Conservation (phyloP, 148 eudicot genomes). For the Linanthus parryae region DNA sequence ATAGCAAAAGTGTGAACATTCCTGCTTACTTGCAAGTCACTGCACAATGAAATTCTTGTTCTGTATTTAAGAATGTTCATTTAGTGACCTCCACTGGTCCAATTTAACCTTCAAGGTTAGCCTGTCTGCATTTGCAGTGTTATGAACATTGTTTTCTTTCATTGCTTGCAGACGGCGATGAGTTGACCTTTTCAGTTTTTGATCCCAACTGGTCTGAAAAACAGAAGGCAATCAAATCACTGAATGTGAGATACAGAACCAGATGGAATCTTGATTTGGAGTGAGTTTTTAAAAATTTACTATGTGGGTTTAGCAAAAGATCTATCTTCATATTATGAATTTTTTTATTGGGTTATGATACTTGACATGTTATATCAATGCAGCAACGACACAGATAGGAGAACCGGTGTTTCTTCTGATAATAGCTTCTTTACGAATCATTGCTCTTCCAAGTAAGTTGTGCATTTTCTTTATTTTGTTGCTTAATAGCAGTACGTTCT, state of each 20-base stretch:
- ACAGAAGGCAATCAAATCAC: slow-evolving; percentile 40
- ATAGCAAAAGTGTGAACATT: too few relatives aligned
- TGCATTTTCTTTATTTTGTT: neutral
- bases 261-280: slow-evolving; percentile 31
- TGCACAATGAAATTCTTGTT: too few relatives aligned
- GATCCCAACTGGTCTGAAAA: slow-evolving; percentile 50
- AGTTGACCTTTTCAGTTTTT: slow-evolving; percentile 37
- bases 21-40: too few relatives aligned
- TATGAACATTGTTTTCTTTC: neutral
- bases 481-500: neutral
- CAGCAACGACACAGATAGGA: slow-evolving; percentile 19
- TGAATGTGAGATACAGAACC: slow-evolving; percentile 46
- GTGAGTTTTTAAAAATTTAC: slow-evolving; percentile 32
- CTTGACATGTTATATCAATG: slow-evolving; percentile 6
- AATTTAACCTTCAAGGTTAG: too few relatives aligned
- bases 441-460: slow-evolving; percentile 40
- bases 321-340: neutral
- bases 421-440: slow-evolving; percentile 20
- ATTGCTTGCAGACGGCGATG: slow-evolving; percentile 31
- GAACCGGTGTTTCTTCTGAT: slow-evolving; percentile 20
- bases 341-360: slow-evolving; percentile 1
- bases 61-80: neutral
- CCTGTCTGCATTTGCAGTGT: neutral
- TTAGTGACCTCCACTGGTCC: neutral
- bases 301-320: neutral